Conservation (phyloP, 1,284 basidiomycete species). For the Puccinia horiana region DNA sequence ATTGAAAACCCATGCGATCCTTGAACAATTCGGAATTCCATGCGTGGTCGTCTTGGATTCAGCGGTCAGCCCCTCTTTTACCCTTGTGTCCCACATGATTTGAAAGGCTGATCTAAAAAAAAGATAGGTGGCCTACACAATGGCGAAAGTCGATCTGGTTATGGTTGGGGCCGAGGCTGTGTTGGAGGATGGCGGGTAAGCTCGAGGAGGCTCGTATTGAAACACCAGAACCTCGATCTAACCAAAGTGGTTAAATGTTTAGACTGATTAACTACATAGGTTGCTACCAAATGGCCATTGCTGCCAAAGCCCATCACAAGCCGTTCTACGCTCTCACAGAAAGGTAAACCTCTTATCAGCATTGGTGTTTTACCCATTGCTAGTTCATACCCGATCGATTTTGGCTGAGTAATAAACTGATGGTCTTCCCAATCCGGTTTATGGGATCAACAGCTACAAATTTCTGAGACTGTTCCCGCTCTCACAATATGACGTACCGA, state of each 20-base stretch:
- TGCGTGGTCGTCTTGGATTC: slow-evolving; percentile 93
- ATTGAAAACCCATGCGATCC: slow-evolving; percentile 79
- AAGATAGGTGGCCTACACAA: slow-evolving; percentile 71
- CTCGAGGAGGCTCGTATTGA: slow-evolving; percentile 19
- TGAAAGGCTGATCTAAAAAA: not conserved
- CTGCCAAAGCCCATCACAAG: slow-evolving; percentile 89
- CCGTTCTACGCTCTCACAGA: slow-evolving; percentile 97
- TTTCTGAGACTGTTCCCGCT: slow-evolving; percentile 58
- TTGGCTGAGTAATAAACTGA: not conserved
- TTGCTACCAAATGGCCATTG: slow-evolving; percentile 92
- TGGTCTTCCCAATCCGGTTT: not conserved
- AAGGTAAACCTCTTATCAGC: slow-evolving; percentile 51
- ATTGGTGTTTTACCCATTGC: not conserved
- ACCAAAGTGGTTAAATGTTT: slow-evolving; percentile 54
- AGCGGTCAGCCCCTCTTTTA: slow-evolving; percentile 65
- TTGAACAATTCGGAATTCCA: slow-evolving; percentile 83
- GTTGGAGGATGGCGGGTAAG: slow-evolving; percentile 72
- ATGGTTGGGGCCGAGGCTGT: slow-evolving; percentile 97
- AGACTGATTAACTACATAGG: slow-evolving; percentile 79
- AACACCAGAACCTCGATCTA: slow-evolving; percentile 34
- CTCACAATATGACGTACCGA: slow-evolving; percentile 56
- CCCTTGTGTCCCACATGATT: not conserved
- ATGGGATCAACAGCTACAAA: slow-evolving; percentile 54
- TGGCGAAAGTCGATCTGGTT: slow-evolving; percentile 91
- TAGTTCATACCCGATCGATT: not conserved